A percentile compares a stretch with the other conserved stretches of the same genome.
Conservation (phyloP, 768 basidiomycete species). For the Tephrocybe sp. region DNA sequence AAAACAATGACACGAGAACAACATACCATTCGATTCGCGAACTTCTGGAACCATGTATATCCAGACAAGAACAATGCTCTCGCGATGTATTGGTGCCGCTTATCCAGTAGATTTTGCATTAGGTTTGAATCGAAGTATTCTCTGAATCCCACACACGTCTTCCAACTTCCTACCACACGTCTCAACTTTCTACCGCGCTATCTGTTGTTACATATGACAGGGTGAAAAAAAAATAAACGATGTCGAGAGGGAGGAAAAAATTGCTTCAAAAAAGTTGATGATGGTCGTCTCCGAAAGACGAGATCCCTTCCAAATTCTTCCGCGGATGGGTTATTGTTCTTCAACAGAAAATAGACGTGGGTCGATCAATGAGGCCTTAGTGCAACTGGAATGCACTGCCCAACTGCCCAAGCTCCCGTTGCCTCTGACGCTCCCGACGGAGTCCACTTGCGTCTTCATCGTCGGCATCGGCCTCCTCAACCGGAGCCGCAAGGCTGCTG, state of each 20-base stretch:
- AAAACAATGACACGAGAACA: constrained; percentile 2
- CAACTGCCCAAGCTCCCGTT: constrained; percentile 32
- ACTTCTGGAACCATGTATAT: not conserved
- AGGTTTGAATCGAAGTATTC: constrained; percentile 1
- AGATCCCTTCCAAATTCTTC: constrained; percentile 7
- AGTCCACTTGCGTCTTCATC: constrained; percentile 27
- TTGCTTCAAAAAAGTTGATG: not conserved
- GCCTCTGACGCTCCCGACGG: constrained; percentile 10
- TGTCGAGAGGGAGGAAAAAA: not conserved
- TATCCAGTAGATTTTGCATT: not conserved
- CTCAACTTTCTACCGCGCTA: too few species aligned
- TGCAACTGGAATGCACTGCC: constrained; percentile 74
- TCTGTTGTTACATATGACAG: not conserved
- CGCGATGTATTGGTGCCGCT: not conserved
- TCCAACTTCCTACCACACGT: not conserved
- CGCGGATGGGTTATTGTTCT: constrained; percentile 3
- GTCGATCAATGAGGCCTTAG: constrained; percentile 23
- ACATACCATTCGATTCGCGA: not conserved
- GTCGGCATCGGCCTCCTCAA: constrained; percentile 36
- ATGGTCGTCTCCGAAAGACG: not conserved
- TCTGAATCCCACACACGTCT: not conserved
- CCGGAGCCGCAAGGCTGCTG: constrained; percentile 42
- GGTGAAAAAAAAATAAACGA: not conserved
- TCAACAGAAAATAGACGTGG: not conserved
- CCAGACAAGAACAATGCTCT: not conserved